A percentile compares a stretch with the other conserved stretches of the same genome.
phyloP scores from a whole-genome alignment of 352 stramenopile genomes.

The Phytopythium montanum region DNA sequence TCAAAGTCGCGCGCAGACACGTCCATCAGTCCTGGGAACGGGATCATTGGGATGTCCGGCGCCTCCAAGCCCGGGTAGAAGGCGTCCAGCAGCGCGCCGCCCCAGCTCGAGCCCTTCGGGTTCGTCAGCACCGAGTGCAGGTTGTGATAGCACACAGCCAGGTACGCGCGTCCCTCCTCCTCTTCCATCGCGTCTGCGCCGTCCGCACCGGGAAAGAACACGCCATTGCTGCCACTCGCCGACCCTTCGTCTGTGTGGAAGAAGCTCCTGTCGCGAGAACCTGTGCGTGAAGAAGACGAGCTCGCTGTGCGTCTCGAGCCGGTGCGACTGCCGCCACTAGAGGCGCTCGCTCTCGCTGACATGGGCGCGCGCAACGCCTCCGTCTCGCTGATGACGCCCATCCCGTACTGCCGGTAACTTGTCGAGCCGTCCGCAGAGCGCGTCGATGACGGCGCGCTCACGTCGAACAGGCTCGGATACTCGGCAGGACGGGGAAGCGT shows the following conservation, averaged over 20 bases:
- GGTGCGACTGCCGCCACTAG: slow-evolving; percentile 17
- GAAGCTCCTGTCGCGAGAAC: slow-evolving; percentile 12
- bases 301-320: slow-evolving; percentile 23
- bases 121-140: slow-evolving; percentile 84
- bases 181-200: slow-evolving; percentile 27
- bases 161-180: slow-evolving; percentile 64
- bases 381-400: slow-evolving; percentile 9
- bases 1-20: slow-evolving; percentile 72
- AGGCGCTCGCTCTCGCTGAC: slow-evolving; percentile 26
- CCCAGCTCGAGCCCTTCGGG: slow-evolving; percentile 71
- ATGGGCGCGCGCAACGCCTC: slow-evolving; percentile 20
- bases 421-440: slow-evolving; percentile 25
- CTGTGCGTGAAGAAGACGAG: slow-evolving; percentile 24
- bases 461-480: slow-evolving; percentile 75
- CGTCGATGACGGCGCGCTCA: slow-evolving; percentile 43
- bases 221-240: slow-evolving; percentile 8
- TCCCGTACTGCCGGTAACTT: background rate
- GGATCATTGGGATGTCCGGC: slow-evolving; percentile 58
- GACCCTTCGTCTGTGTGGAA: slow-evolving; percentile 2
- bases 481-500: slow-evolving; percentile 44
- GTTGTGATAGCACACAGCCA: slow-evolving; percentile 75
- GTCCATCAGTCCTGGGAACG: slow-evolving; percentile 59
- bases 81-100: slow-evolving; percentile 61
- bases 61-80: slow-evolving; percentile 65
- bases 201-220: slow-evolving; percentile 2